Base-by-base conservation (phyloP, 192 early-diverging fungal genomes). In the Mortierella hygrophila region DNA sequence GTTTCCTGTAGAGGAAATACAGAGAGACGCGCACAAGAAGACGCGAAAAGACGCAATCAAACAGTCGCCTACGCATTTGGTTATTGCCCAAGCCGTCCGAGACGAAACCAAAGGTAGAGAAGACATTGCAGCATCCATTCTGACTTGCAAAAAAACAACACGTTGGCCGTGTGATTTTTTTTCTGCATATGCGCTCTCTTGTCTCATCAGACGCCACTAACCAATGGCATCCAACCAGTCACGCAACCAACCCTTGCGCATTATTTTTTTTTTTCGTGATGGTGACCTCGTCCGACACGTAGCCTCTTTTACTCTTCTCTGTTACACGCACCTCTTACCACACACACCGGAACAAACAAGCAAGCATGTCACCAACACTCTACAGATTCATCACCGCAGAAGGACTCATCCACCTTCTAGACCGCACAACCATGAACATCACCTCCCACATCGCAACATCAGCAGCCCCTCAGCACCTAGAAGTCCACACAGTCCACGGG, bases 301-400 rank as follows among this genome's bases (percentile, higher is more conserved):
- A 35, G 35, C 35, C 35, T 35, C 35, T 35, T 35, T 35, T 35
- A 68, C 16, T 20, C 35, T 11, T 9, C 13, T 10, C 26, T 21
- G 41, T 1, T 21, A 55, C 52, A 23, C 38, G 0, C 20, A 13
- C 42, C 42, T 4, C 15, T n/a, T 20, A 68, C 44, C 44, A 44
- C 44, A 37, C 9, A 21, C 13, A 47, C 38, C 38, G 38, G 38
- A 40, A 21, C 37, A 42, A 40, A 6, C 40, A 35, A 76, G 38
- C 3, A 40, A 40, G 38, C 38, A 40, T 79, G 82, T 52, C 81
- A 3, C 46, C 82, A 37, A 85, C 77, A 57, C 77, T 85, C 37
- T 85, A 72, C 74, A 47, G 82, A 70, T 85, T 85, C 47, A 68
- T 74, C 26, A 11, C 76, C 23, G 82, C 82, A 7, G 73, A 85